A percentile compares a stretch with the other conserved stretches of the same genome.
These are phyloP conservation scores for Neurospora tetrasperma DNA, from an alignment of 495 filamentous ascomycete species.

Conservation along the genomic window DNA sequence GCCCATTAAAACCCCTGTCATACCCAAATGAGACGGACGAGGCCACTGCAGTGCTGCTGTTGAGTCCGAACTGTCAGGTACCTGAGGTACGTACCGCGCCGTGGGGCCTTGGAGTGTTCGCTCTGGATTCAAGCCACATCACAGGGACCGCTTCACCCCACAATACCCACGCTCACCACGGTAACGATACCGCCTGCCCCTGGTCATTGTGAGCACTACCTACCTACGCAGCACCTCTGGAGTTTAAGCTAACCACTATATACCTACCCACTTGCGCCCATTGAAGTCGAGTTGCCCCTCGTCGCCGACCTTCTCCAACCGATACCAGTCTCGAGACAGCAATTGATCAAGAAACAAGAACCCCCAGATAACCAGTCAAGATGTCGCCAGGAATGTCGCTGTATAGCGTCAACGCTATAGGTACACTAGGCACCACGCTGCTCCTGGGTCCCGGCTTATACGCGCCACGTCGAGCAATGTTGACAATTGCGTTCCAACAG, in stretches of 20 bases:
- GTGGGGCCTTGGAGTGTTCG: conserved; percentile 8
- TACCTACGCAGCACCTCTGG: background rate
- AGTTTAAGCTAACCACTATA: background rate
- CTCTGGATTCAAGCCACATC: conserved; percentile 20
- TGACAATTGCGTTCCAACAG: conserved; percentile 5
- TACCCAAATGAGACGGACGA: background rate
- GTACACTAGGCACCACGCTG: conserved; percentile 29
- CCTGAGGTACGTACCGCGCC: conserved; percentile 5
- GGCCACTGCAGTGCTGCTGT: background rate
- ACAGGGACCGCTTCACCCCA: conserved; percentile 15
- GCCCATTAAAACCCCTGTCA: conserved; percentile 18
- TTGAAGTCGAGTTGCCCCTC: background rate
- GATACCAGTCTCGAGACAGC: background rate
- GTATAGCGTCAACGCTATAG: conserved; percentile 85
- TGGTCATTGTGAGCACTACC: background rate
- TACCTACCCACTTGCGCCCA: background rate
- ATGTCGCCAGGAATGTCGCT: conserved; percentile 61
- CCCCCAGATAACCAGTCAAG: conserved; percentile 5
- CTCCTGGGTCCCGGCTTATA: conserved; percentile 1
- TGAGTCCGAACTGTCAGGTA: conserved; percentile 7
- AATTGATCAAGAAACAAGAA: background rate
- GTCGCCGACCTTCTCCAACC: background rate
- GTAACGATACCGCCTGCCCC: background rate
- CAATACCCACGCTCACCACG: conserved; percentile 4
- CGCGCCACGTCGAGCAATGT: background rate